Base-by-base conservation (phyloP, 192 early-diverging fungal species). In the Kappamyces sp. region DNA sequence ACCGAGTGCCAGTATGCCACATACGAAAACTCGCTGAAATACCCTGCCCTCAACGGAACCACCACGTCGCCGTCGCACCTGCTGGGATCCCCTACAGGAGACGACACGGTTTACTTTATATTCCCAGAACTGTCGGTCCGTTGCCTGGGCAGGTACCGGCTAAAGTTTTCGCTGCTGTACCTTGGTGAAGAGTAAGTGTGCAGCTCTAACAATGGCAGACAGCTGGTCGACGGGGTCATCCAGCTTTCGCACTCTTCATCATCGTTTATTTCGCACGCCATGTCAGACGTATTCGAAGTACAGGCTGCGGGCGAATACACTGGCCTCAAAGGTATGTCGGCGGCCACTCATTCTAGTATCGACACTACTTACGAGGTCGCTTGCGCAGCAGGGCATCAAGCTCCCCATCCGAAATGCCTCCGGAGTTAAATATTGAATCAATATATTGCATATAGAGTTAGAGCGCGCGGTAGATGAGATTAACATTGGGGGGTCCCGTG, bases 321-420 rank as follows among this genome's bases (percentile, higher is more conserved):
- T 3, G 63, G 63, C 36, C 34, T 49, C 15, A 48, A 58, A 64
- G 63, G 55, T 57, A 39, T 22, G 38, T 39, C 42, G 33, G 22
- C 14, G 36, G 38, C 41, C 55, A 58, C 9, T 7, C 43, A 58
- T 58, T 55, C 55, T 45, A 34, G 66, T 63, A 59, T 68, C 66
- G 2, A 59, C 63, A 45, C 62, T 64, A 41, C 59, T 69, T 1
- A 49, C 43, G 12, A 64, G 48, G 40, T 63, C 62, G 11, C 59
- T 69, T 54, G 62, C 67, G 12, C 51, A 54, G n/a, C 67, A 69
- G 45, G 67, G 67, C 2, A 39, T 69, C 14, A 54, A 59, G 42
- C 49, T 69, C 14, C 59, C 62, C 2, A 54, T 69, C 12, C 49
- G 67, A n/a, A 47, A 58, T 45, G 34, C 12, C 34, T 5, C 9